These are phyloP conservation scores for Powellomyces hirtus DNA, from an alignment of 192 early-diverging fungal genomes.

Conservation along the genomic window DNA sequence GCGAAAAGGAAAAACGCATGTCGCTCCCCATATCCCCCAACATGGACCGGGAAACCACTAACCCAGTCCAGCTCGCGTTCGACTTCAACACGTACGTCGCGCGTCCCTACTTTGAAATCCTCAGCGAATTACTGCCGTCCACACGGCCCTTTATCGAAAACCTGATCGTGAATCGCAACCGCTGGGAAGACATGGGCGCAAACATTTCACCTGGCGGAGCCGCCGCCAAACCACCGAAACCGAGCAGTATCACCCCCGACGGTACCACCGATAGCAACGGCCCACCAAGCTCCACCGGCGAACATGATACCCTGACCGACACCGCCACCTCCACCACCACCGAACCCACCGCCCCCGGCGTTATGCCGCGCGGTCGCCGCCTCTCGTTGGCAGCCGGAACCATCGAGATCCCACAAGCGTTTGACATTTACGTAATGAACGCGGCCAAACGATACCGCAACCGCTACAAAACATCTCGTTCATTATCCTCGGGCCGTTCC, in stretches of 20 bases:
- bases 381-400: constrained; percentile 43
- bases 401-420: constrained; percentile 43
- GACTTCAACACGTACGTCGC: constrained; percentile 86
- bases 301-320: not conserved
- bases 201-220: not conserved
- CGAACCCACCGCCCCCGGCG: not conserved
- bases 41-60: constrained; percentile 71
- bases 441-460: constrained; percentile 4
- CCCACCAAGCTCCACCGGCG: not conserved
- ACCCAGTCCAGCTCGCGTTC: constrained; percentile 71
- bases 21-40: constrained; percentile 79
- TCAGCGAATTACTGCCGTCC: constrained; percentile 75
- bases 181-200: constrained; percentile 51
- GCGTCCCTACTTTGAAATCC: constrained; percentile 78
- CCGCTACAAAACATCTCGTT: constrained; percentile 24
- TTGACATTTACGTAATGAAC: constrained; percentile 27
- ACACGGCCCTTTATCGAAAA: constrained; percentile 57
- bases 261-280: not conserved
- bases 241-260: not conserved
- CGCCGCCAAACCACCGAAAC: not conserved
- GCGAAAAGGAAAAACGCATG: constrained; percentile 75
- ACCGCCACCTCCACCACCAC: not conserved
- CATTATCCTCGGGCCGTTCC: constrained; percentile 20
- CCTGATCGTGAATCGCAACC: constrained; percentile 52
- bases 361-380: constrained; percentile 26